phyloP scores from a whole-genome alignment of 2,329 filamentous ascomycete species.

The Cercospora janseana region DNA sequence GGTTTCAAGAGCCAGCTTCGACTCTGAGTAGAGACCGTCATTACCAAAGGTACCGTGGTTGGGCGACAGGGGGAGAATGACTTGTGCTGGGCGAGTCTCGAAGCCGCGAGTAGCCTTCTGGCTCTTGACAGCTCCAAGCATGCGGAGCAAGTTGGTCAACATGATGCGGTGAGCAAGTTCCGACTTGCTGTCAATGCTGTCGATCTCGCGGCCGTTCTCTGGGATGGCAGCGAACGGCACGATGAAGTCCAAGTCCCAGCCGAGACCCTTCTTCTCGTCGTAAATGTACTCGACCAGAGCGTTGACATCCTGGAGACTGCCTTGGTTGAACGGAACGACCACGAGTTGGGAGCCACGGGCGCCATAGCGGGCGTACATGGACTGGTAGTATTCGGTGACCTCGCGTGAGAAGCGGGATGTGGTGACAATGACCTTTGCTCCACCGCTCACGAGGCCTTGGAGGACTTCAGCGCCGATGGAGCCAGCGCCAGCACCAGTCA shows the following conservation, averaged over 20 bases:
- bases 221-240: conserved; percentile 97
- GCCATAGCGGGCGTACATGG: conserved; percentile 94
- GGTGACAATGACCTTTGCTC: conserved; percentile 93
- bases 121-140: conserved; percentile 84
- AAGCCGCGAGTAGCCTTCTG: conserved; percentile 86
- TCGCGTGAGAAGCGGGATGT: conserved; percentile 95
- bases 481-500: conserved; percentile 96
- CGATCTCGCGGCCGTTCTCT: conserved; percentile 96
- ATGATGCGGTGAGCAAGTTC: conserved; percentile 98
- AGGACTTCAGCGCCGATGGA: conserved; percentile 97
- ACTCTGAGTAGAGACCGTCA: conserved; percentile 97
- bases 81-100: conserved; percentile 93
- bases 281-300: conserved; percentile 95
- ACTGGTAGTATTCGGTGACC: conserved; percentile 98
- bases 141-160: conserved; percentile 92
- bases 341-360: conserved; percentile 93
- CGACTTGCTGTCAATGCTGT: conserved; percentile 93
- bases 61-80: conserved; percentile 90
- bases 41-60: conserved; percentile 99
- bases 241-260: conserved; percentile 96
- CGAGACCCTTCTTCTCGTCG: conserved; percentile 90
- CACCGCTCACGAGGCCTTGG: conserved; percentile 92
- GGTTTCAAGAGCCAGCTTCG: conserved; percentile 93
- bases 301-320: conserved; percentile 96
- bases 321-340: conserved; percentile 98